phyloP scores from a whole-genome alignment of 768 basidiomycete species.

The Serendipita sp. region DNA sequence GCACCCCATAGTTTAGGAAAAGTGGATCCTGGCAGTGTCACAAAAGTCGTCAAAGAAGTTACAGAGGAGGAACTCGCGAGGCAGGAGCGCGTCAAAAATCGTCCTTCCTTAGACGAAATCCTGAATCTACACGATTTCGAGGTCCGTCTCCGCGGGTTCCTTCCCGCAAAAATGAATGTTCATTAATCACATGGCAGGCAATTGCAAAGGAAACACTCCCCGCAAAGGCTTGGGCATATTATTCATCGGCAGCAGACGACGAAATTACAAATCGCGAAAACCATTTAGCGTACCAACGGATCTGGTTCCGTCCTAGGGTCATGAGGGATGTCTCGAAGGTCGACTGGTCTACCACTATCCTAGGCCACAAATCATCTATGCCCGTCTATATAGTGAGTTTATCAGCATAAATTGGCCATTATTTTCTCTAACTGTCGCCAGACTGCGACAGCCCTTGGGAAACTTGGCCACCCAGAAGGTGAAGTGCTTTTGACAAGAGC shows the following conservation, averaged over 20 bases:
- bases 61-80: slow-evolving; percentile 59
- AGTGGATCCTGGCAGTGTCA: slow-evolving; percentile 52
- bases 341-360: slow-evolving; percentile 71
- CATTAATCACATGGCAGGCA: slow-evolving; percentile 30
- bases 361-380: slow-evolving; percentile 59
- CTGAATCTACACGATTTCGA: slow-evolving; percentile 92
- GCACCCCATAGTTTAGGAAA: slow-evolving; percentile 34
- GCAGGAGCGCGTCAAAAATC: slow-evolving; percentile 38
- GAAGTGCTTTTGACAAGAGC: slow-evolving; percentile 83
- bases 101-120: slow-evolving; percentile 63
- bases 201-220: slow-evolving; percentile 70
- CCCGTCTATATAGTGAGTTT: slow-evolving; percentile 60
- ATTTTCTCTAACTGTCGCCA: slow-evolving; percentile 15
- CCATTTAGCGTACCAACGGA: slow-evolving; percentile 75
- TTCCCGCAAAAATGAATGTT: too few species aligned
- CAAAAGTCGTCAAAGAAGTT: slow-evolving; percentile 42
- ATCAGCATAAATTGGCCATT: not conserved
- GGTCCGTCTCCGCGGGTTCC: slow-evolving; percentile 23
- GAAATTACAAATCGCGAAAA: slow-evolving; percentile 85
- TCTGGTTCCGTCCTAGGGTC: slow-evolving; percentile 86
- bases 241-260: slow-evolving; percentile 79
- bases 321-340: slow-evolving; percentile 71
- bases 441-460: slow-evolving; percentile 79
- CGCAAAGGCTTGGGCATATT: slow-evolving; percentile 89
- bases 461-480: slow-evolving; percentile 90